phyloP scores from a whole-genome alignment of 2,329 filamentous ascomycete genomes.

The Fusarium sororula region DNA sequence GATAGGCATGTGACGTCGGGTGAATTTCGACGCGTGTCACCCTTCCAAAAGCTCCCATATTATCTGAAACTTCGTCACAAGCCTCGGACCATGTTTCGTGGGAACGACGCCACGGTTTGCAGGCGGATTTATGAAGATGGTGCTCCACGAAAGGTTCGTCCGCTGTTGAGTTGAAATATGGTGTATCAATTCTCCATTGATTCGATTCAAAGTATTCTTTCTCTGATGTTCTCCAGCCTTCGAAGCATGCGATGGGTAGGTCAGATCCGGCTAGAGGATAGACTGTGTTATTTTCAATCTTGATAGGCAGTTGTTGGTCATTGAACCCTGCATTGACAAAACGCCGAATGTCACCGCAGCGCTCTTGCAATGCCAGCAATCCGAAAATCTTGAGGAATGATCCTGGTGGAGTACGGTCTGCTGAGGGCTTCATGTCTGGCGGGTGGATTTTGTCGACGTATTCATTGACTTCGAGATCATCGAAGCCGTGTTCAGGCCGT shows the following conservation, averaged over 20 bases:
- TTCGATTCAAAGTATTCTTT: neutral
- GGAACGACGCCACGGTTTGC: neutral
- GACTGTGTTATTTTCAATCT: neutral
- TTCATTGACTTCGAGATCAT: no score
- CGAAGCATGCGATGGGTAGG: neutral
- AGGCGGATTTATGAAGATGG: neutral
- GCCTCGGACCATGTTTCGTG: neutral
- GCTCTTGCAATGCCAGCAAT: no score
- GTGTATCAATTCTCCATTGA: neutral
- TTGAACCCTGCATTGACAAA: neutral
- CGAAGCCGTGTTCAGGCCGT: no score
- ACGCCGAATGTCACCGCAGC: neutral
- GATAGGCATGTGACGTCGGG: neutral
- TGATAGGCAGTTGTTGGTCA: neutral
- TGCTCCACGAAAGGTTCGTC: neutral
- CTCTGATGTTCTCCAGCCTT: neutral
- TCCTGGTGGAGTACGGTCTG: no score
- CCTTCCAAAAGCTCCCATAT: neutral
- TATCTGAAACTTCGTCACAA: neutral
- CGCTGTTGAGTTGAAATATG: neutral
- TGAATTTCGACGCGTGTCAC: neutral
- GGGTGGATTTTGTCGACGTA: no score
- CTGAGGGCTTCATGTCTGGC: no score
- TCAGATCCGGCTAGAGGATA: neutral
- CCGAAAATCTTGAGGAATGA: no score